Evolutionary conservation across 176 grass and related monocot species (phyloP), one percentile per base, ranked within the genome.

Genomic region (Luzula sylvatica): DNA sequence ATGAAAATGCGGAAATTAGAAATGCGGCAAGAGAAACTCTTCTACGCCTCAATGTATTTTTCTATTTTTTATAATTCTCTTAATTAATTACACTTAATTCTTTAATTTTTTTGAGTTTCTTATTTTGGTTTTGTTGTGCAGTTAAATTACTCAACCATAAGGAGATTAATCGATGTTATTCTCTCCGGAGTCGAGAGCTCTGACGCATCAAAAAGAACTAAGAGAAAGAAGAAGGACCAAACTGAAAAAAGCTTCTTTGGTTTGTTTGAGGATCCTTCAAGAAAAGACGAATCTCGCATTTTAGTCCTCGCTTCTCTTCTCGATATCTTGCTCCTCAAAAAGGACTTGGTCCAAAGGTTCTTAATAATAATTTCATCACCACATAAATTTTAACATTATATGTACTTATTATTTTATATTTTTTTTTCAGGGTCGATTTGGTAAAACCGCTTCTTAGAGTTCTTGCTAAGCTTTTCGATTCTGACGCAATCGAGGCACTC

Each of bases 321-420:
- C 18, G 84, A 96, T 60, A 65, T 96, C 57, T 29, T 96, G 26
- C 78, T 82, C 61, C 57, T 82, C 40, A 96, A 82, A 70, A 96
- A 89, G 70, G 71, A 96, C 56, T n/a, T 77, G 7, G 46, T 78
- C 12, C 60, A 95, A 69, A 95, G 90, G 90, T 95, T 19, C 9
- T 47, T 26, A 0, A 41, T 53, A 26, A 43, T 28, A 19, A 32
- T 53, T 6, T 38, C 38, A 38, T 13, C 41, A 13, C 22, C 32
- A 28, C 12, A 40, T 54, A 30, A 7, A 20, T 30, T 56, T 43
- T 32, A 13, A 29, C 1, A 8, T 20, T 55, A 24, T 7, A 3
- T 53, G 8, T 61, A 19, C 1, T 61, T 70, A 13, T 45, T 39
- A 9, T 72, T 15, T 50, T 41, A 14, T 47, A 1, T 16, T 70